Evolutionary conservation across 164 flowering plant species (phyloP).

Genomic region (Annona cherimola): DNA sequence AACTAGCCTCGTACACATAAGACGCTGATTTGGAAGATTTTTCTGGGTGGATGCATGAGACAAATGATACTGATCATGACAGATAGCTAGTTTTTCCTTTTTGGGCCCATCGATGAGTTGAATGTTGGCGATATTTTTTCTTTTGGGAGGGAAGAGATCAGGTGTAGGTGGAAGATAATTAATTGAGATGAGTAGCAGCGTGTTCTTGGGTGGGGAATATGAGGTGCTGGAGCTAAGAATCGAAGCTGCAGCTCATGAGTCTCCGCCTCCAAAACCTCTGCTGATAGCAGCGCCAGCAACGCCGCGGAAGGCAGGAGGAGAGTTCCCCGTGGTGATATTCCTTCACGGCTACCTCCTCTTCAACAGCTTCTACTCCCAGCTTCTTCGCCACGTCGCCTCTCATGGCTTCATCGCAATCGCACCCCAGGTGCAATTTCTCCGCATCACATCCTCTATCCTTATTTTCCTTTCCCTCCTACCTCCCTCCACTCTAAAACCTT

Average conservation of each 20-base stretch:
- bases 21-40: too few species aligned
- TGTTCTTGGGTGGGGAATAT: conserved; percentile 23
- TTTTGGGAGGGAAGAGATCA: too few species aligned
- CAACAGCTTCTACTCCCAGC: conserved; percentile 84
- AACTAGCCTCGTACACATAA: too few species aligned
- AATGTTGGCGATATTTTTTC: too few species aligned
- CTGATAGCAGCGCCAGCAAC: conserved; percentile 45
- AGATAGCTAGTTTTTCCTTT: too few species aligned
- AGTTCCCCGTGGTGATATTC: conserved; percentile 54
- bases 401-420: conserved; percentile 91
- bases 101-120: too few species aligned
- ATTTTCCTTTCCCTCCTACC: too few species aligned
- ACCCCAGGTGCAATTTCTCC: conserved; percentile 55
- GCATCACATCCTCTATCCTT: too few species aligned
- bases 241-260: neutral
- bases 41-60: too few species aligned
- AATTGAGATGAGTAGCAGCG: neutral
- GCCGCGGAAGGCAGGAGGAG: conserved; percentile 49
- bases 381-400: conserved; percentile 71
- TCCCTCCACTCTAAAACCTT: too few species aligned
- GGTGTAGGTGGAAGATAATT: too few species aligned
- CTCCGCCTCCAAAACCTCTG: conserved; percentile 51
- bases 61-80: too few species aligned
- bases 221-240: conserved; percentile 8
- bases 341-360: conserved; percentile 74